A percentile compares a stretch with the other conserved stretches of the same genome.
These are phyloP conservation scores for Lactarius trivialis DNA, from an alignment of 768 basidiomycete species.

Conservation along the genomic window DNA sequence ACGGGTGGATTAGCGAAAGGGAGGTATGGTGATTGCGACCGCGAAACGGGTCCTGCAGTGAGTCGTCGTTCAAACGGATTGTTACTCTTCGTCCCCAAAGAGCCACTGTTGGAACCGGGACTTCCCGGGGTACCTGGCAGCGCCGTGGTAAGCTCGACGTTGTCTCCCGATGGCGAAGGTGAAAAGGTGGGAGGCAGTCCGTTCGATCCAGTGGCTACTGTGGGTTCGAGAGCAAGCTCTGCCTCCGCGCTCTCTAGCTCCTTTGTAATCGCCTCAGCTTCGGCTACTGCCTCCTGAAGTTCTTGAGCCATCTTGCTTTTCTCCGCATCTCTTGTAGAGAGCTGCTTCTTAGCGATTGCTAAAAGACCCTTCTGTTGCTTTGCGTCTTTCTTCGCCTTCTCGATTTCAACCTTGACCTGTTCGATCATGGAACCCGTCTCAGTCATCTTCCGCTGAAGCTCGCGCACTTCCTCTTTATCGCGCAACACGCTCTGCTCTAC, in stretches of 20 bases:
- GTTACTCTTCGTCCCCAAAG: constrained; percentile 59
- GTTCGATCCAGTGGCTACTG: constrained; percentile 24
- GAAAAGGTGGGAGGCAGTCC: constrained; percentile 27
- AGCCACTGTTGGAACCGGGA: constrained; percentile 38
- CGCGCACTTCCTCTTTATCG: constrained; percentile 92
- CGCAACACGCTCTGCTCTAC: constrained; percentile 78
- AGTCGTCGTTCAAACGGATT: constrained; percentile 86
- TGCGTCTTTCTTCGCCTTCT: constrained; percentile 88
- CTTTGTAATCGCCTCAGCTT: constrained; percentile 43
- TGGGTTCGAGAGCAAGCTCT: constrained; percentile 36
- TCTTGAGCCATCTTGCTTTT: constrained; percentile 66
- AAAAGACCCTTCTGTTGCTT: constrained; percentile 94
- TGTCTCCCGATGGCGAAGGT: constrained; percentile 37
- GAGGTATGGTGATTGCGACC: constrained; percentile 56
- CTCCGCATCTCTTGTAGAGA: constrained; percentile 76
- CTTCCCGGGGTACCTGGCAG: constrained; percentile 64
- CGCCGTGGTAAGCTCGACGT: constrained; percentile 54
- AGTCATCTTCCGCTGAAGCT: constrained; percentile 76
- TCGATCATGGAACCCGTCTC: constrained; percentile 73
- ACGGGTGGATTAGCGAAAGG: constrained; percentile 39
- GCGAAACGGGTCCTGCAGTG: constrained; percentile 35
- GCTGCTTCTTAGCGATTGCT: constrained; percentile 92
- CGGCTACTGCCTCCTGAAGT: constrained; percentile 55
- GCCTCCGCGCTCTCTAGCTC: constrained; percentile 54
- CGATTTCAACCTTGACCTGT: constrained; percentile 62